Percentiles rank a stretch among this genome's conserved stretches.
Evolutionary conservation across 106 monocot genomes (phyloP).

Genomic region (Vanilla planifolia): DNA sequence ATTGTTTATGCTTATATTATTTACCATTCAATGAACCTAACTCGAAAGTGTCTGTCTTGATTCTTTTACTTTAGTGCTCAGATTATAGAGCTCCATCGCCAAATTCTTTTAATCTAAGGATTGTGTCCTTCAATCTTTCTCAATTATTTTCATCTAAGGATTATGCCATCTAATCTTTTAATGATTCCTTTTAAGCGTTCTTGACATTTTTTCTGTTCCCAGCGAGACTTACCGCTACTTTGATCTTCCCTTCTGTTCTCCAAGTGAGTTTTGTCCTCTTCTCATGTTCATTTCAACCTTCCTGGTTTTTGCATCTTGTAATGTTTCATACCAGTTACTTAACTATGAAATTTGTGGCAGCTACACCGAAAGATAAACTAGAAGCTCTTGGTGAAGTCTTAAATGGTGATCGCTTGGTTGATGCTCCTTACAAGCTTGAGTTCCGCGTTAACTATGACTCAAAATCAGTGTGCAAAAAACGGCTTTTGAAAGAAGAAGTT

Average conservation of each 20-base stretch:
- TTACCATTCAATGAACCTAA: not conserved
- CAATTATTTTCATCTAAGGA: not conserved
- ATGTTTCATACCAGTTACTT: not conserved
- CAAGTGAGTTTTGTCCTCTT: conserved; percentile 29
- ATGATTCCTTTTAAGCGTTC: not conserved
- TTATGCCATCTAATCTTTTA: not conserved
- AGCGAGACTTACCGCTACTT: conserved; percentile 73
- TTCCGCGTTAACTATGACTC: conserved; percentile 37
- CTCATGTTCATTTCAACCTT: not conserved
- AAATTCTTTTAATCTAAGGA: too few relatives aligned
- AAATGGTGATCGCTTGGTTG: conserved; percentile 55
- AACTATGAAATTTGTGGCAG: conserved; percentile 17
- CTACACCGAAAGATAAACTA: conserved; percentile 31
- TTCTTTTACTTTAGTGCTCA: not conserved
- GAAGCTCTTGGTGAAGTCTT: conserved; percentile 57
- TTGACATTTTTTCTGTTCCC: conserved; percentile 10
- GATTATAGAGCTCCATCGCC: not conserved
- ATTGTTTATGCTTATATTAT: not conserved
- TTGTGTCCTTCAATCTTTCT: not conserved
- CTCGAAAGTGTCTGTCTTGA: not conserved
- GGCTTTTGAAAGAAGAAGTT: conserved; percentile 42
- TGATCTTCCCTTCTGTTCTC: conserved; percentile 63
- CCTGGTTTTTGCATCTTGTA: not conserved
- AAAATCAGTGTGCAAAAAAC: conserved; percentile 35
- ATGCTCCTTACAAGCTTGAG: conserved; percentile 63